phyloP scores from a whole-genome alignment of 306 rosid species.

The Comarum palustre region DNA sequence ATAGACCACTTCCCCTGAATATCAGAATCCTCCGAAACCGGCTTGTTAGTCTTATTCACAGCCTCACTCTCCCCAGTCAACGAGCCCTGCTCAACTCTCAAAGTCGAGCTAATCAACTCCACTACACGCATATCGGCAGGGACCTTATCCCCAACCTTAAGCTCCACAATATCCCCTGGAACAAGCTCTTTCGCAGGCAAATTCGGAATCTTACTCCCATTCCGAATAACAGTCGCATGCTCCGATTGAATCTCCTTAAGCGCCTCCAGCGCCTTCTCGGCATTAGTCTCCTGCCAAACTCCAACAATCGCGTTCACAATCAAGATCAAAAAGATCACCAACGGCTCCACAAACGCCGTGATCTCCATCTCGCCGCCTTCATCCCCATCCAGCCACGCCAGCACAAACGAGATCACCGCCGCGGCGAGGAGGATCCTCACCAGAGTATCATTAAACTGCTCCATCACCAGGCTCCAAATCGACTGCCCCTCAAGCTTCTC shows the following conservation, averaged over 20 bases:
- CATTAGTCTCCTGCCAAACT: slow-evolving; percentile 92
- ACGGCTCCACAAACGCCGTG: slow-evolving; percentile 53
- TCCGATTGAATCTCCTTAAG: slow-evolving; percentile 89
- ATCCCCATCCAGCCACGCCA: slow-evolving; percentile 78
- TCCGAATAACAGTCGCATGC: slow-evolving; percentile 63
- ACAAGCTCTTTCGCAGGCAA: slow-evolving; percentile 75
- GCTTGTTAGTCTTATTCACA: slow-evolving; percentile 44
- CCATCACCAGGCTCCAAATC: slow-evolving; percentile 60
- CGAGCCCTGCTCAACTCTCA: slow-evolving; percentile 50
- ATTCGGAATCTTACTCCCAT: slow-evolving; percentile 34
- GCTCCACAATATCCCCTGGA: slow-evolving; percentile 62
- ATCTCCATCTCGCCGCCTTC: slow-evolving; percentile 52
- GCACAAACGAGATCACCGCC: slow-evolving; percentile 76
- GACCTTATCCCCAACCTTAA: slow-evolving; percentile 48
- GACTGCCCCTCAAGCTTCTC: slow-evolving; percentile 82
- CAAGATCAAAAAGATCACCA: slow-evolving; percentile 51
- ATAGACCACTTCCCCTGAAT: slow-evolving; percentile 50
- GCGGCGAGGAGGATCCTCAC: slow-evolving; percentile 82
- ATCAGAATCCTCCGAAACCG: slow-evolving; percentile 37
- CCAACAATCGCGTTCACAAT: slow-evolving; percentile 67
- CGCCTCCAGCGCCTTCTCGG: slow-evolving; percentile 91
- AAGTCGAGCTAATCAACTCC: slow-evolving; percentile 41
- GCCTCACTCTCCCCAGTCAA: slow-evolving; percentile 58
- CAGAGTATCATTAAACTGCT: slow-evolving; percentile 83
- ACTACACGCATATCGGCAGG: slow-evolving; percentile 49